Evolutionary conservation across 768 basidiomycete genomes (phyloP), one percentile per base, ranked within the genome.

Genomic region (Collybia nuda): DNA sequence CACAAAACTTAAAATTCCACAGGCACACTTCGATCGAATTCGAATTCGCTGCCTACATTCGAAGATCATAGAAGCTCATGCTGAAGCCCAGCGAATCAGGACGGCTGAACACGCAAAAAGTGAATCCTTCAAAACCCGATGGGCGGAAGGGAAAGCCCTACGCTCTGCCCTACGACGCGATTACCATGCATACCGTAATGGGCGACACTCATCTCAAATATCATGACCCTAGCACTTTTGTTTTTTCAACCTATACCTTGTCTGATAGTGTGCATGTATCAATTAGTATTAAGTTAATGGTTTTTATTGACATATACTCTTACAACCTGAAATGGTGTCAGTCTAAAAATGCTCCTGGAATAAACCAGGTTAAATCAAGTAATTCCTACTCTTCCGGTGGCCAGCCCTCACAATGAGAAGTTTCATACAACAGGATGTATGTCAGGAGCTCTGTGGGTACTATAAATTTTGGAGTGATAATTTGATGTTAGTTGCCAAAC

Each of bases 131-230:
- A 63, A 69, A 51, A 53, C 61, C 17, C 56, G 53, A 47, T 71
- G 67, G 69, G 53, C 56, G n/a, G 67, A 68, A 45, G 70, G 65
- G 8, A 73, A 71, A 46, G 51, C 44, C n/a, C 52, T 63, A 11
- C 70, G 72, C 28, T 65, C 61, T 6, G 56, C 56, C 37, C 53
- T 72, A 46, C 65, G 70, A 36, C 58, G 57, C 45, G 66, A 68
- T n/a, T 71, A 63, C 24, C 26, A 52, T 35, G 46, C 49, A 22
- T 56, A 52, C 44, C 54, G 54, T 14, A 58, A 51, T 50, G 51
- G 57, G 1, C 50, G 48, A 9, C 46, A 48, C 44, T 11, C 44
- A 5, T 58, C 59, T 32, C 52, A 52, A 46, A 24, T 44, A 24
- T 15, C 37, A 15, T 53, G 22, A 41, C 46, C 22, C 28, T 11